Base-by-base conservation (phyloP, 2,329 filamentous ascomycete species). In the Stemphylium vesicarium region DNA sequence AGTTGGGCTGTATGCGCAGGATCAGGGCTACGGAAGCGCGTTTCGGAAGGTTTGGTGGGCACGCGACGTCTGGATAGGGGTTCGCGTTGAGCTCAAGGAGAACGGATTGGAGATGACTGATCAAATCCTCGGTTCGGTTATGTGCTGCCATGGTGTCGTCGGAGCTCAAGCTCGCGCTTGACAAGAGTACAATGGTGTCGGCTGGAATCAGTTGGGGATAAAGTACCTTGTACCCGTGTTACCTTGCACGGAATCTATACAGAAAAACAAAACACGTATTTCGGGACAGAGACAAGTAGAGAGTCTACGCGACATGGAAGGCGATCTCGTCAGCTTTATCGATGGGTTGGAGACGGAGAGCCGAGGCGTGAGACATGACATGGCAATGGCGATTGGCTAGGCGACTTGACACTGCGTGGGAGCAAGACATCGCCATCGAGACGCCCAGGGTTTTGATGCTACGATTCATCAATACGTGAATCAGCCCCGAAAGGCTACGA, bases 11-110 rank as follows among this genome's bases (percentile, higher is more conserved):
- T 22, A 89, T 78, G 57, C 87, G 85, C 42, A 90, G 76, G 42
- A 89, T 83, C 42, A 88, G 73, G 18, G 87, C 86, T 36, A 89
- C 86, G 3, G 85, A 87, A n/a, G 87, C 87, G 57, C 87, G 81
- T 68, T 84, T 85, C 56, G 80, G 81, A 62, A 81, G 79, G 31
- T 72, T 69, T 16, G 81, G 78, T 20, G 82, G 81, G 47, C 78
- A 81, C 12, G 77, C 71, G 38, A 84, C 72, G 36, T 79, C 70
- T 1, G 82, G 80, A 59, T 82, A 84, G 16, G 81, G 80, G 47
- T 79, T 72, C 4, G 73, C 61, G 41, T 73, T 69, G 45, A 84
- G 75, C 45, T 77, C 71, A 24, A 73, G 65, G 15, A 82, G 75
- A 24, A 80, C 72, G 10, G 69, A 60, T 39, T 78, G 76, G 24